These are phyloP conservation scores for Tubosaeta sp. DNA, from an alignment of 768 basidiomycete species.

Conservation along the genomic window DNA sequence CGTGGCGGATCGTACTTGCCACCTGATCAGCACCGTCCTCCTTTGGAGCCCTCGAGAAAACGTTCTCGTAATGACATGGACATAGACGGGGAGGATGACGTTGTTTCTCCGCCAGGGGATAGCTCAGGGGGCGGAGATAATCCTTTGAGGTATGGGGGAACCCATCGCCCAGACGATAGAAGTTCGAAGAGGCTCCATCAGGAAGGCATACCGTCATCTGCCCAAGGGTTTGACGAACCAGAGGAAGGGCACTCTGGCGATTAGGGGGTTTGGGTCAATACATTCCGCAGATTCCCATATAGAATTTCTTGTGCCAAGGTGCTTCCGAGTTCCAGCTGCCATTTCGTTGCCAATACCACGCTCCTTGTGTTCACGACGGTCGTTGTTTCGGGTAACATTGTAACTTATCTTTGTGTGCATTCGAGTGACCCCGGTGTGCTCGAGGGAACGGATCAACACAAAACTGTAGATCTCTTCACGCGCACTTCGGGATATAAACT, in stretches of 20 bases:
- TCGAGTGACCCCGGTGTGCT: slow-evolving; percentile 7
- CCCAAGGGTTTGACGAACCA: slow-evolving; percentile 27
- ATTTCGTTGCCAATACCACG: slow-evolving; percentile 15
- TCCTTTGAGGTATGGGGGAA: slow-evolving; percentile 33
- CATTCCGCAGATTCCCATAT: slow-evolving; percentile 23
- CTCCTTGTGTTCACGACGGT: slow-evolving; percentile 16
- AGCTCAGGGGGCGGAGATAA: slow-evolving; percentile 28
- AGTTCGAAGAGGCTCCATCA: slow-evolving; percentile 58
- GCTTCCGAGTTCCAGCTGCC: slow-evolving; percentile 6
- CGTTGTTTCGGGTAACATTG: slow-evolving; percentile 14
- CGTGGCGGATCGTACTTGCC: slow-evolving; percentile 32
- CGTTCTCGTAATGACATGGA: slow-evolving; percentile 63
- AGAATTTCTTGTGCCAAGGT: slow-evolving; percentile 33
- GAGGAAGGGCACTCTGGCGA: slow-evolving; percentile 30
- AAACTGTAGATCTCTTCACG: slow-evolving; percentile 27
- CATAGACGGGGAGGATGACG: slow-evolving; percentile 51
- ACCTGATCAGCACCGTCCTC: slow-evolving; percentile 36
- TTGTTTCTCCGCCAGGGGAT: slow-evolving; percentile 29
- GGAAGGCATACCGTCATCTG: slow-evolving; percentile 31
- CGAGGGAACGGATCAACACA: slow-evolving; percentile 23
- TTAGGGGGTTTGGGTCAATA: slow-evolving; percentile 27
- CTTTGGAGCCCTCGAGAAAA: slow-evolving; percentile 48
- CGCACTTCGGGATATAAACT: slow-evolving; percentile 3
- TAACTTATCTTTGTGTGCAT: slow-evolving; percentile 18
- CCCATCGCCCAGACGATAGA: slow-evolving; percentile 45